Percentiles rank a stretch among this genome's conserved stretches.
Conservation (phyloP, 2,329 filamentous ascomycete species). For the Microascus cirrosus region DNA sequence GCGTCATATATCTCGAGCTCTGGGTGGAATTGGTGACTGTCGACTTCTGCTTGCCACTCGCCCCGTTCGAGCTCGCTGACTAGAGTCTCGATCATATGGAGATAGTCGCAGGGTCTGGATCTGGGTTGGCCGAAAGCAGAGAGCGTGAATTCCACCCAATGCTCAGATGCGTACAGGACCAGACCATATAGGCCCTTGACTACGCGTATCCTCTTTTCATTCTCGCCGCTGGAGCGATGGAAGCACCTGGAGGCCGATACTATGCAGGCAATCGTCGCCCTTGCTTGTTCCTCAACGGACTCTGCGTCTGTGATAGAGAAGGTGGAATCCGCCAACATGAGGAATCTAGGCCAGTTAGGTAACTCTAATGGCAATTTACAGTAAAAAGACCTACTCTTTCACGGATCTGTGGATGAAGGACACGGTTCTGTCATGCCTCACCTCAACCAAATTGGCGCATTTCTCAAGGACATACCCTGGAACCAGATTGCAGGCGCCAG, state of each 20-base stretch:
- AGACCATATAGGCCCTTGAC: neutral
- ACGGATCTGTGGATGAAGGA: slow-evolving; percentile 15
- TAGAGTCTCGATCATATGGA: neutral
- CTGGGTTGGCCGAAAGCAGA: neutral
- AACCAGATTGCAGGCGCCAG: slow-evolving; percentile 6
- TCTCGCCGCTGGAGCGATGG: neutral
- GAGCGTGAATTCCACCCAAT: neutral
- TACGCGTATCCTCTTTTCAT: neutral
- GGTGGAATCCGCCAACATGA: neutral
- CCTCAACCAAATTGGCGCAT: slow-evolving; percentile 11
- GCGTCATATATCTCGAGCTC: neutral
- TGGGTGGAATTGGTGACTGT: neutral
- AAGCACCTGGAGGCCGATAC: neutral
- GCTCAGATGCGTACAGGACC: neutral
- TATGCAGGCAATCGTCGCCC: neutral
- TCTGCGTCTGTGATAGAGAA: neutral
- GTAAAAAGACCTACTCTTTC: slow-evolving; percentile 11
- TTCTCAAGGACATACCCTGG: slow-evolving; percentile 12
- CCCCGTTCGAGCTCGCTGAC: neutral
- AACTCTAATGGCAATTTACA: neutral
- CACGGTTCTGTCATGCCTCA: slow-evolving; percentile 10
- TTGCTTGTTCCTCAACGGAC: neutral
- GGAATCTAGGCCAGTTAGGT: neutral
- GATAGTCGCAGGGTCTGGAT: neutral
- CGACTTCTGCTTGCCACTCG: neutral